Percentiles rank a stretch among this genome's conserved stretches.
Evolutionary conservation across 805 yeast genomes (phyloP).

Genomic region (Yueomyces sinensis): DNA sequence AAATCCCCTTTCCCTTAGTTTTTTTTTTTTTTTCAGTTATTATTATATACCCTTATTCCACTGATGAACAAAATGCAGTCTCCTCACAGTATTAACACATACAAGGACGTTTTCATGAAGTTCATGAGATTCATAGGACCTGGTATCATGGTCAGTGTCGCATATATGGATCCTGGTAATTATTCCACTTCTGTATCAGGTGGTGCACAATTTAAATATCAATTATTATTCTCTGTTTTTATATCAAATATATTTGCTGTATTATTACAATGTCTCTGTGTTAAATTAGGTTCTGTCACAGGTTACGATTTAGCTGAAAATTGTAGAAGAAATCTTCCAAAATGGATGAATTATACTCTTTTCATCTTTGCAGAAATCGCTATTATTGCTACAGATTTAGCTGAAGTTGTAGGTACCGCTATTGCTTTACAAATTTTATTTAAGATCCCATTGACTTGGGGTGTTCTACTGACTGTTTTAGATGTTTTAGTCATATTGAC

Average conservation of each 20-base stretch:
- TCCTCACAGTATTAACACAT: not conserved
- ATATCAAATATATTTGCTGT: conserved; percentile 80
- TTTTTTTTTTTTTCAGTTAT: too few relatives aligned
- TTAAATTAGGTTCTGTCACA: conserved; percentile 84
- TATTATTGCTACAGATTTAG: conserved; percentile 83
- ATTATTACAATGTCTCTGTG: conserved; percentile 73
- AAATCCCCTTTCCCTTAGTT: too few relatives aligned
- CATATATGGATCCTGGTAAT: conserved; percentile 97
- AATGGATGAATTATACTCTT: conserved; percentile 39
- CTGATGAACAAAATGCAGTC: too few relatives aligned
- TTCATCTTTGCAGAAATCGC: conserved; percentile 74
- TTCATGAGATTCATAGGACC: conserved; percentile 72
- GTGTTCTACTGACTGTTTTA: conserved; percentile 66
- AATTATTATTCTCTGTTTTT: conserved; percentile 65
- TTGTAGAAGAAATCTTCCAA: conserved; percentile 66
- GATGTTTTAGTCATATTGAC: conserved; percentile 70
- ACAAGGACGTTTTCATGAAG: conserved; percentile 21
- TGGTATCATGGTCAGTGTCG: conserved; percentile 89
- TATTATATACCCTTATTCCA: too few relatives aligned
- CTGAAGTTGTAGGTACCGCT: conserved; percentile 92
- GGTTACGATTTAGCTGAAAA: conserved; percentile 84
- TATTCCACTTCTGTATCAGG: conserved; percentile 91
- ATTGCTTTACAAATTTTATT: conserved; percentile 69
- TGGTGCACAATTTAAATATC: conserved; percentile 72
- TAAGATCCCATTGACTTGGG: conserved; percentile 56